A percentile compares a stretch with the other conserved stretches of the same genome.
Conservation (phyloP, 345 rosid species). For the Melastoma malabathricum region DNA sequence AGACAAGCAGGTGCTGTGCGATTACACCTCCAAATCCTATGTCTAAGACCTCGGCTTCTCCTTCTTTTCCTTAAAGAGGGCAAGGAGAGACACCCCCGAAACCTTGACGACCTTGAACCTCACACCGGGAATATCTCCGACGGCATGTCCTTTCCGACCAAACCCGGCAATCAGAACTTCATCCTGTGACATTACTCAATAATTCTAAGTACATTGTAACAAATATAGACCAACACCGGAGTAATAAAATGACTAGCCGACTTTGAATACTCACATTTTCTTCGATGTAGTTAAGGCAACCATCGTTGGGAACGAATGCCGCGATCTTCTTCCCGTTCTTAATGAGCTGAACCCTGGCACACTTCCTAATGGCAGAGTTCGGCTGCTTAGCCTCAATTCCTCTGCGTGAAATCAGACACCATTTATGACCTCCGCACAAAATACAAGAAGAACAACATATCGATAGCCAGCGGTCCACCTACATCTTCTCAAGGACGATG, state of each 20-base stretch:
- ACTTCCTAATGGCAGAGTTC: constrained; percentile 84
- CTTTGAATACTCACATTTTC: constrained; percentile 86
- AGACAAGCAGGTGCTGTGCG: too few species aligned
- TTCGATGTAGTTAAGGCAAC: constrained; percentile 83
- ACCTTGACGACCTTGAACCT: constrained; percentile 10
- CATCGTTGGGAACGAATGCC: constrained; percentile 79
- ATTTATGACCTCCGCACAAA: too few species aligned
- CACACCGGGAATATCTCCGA: constrained; percentile 70
- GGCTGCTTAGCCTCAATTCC: constrained; percentile 97
- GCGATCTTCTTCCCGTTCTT: constrained; percentile 79
- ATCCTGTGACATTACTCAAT: constrained; percentile 22
- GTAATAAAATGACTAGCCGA: too few species aligned
- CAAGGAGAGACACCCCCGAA: constrained; percentile 10
- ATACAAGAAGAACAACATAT: too few species aligned
- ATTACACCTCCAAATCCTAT: too few species aligned
- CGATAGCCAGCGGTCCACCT: too few species aligned
- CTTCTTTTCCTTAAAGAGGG: constrained; percentile 9
- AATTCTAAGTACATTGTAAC: background rate
- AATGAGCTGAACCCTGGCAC: constrained; percentile 81
- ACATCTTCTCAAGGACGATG: constrained; percentile 69
- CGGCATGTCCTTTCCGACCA: constrained; percentile 59
- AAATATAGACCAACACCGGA: too few species aligned
- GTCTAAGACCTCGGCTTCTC: constrained; percentile 9
- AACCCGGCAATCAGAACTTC: constrained; percentile 62
- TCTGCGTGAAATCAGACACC: too few species aligned